Base-by-base conservation (phyloP, 441 rosid species). In the Adansonia gregorii region DNA sequence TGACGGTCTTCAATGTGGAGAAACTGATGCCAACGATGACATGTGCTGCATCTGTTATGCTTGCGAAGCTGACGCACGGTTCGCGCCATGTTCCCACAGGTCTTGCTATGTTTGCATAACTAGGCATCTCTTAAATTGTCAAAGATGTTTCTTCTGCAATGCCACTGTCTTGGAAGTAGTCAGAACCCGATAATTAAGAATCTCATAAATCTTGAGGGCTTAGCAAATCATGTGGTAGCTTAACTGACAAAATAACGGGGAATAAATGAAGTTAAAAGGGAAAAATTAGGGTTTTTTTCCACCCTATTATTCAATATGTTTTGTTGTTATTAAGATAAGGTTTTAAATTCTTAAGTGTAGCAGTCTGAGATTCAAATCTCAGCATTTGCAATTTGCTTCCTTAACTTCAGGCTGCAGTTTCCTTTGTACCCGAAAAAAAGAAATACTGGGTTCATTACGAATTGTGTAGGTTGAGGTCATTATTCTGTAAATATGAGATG, bases 111-210 rank as follows among this genome's bases (percentile, higher is more conserved):
- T 97, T 41, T 97, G 99, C 94, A 94, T 94, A 83, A 91, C 90
- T 20, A 89, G 99, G 69, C 99, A 97, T 85, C 98, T 92, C 72
- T 86, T 93, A 39, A 97, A 97, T 35, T 93, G 97, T 81, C 88
- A 88, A 81, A 89, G 98, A 86, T 97, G 99, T 81, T 97, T 97
- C 90, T 94, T 97, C 73, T 97, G 99, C 93, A 93, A 94, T 51
- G 98, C 95, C 19, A 90, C 95, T 0, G 95, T 97, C 58, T 24
- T 75, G 48, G 93, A 92, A 41, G 94, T 97, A 17, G 69, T 86
- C 66, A 88, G 85, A 83, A 78, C 83, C 48, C 75, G 17, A 24
- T 43, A 1, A 54, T 12, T 14, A 41, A 22, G 64, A 43, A 39
- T 31, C 19, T 71, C 41, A 35, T 22, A 75, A n/a, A 66, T 45